Conservation (phyloP, 106 monocot genomes). For the Amphibolis antarctica region DNA sequence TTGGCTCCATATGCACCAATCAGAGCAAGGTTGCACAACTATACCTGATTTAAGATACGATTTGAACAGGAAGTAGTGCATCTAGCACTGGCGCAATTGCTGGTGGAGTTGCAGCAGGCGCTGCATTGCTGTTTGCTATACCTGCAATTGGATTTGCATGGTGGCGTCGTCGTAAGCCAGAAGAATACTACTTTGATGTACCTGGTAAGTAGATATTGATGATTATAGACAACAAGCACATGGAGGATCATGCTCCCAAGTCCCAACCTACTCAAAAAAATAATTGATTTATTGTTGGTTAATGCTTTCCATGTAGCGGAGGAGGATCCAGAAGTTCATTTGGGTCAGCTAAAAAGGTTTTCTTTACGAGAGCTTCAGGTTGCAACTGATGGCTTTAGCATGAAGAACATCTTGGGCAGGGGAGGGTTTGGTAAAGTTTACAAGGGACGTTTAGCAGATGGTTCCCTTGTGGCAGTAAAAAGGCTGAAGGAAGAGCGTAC, state of each 20-base stretch:
- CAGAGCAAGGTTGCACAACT: no score
- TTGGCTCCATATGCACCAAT: no score
- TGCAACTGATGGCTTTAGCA: constrained; percentile 59
- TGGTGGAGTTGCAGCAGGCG: constrained; percentile 51
- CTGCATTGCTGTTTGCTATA: constrained; percentile 44
- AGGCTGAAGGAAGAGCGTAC: constrained; percentile 64
- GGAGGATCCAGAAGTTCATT: constrained; percentile 62
- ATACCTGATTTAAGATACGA: not conserved
- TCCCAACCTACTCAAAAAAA: not conserved
- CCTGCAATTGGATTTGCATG: constrained; percentile 58
- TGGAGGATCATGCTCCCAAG: no score
- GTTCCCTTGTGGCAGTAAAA: constrained; percentile 62
- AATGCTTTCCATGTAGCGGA: constrained; percentile 29
- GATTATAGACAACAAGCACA: not conserved
- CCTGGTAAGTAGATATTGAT: constrained; percentile 22
- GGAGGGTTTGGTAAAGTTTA: constrained; percentile 72
- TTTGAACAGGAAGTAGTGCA: constrained; percentile 23
- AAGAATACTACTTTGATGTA: constrained; percentile 53
- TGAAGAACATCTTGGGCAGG: constrained; percentile 55
- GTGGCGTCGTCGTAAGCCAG: constrained; percentile 48
- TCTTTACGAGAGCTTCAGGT: constrained; percentile 59
- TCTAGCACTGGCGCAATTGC: constrained; percentile 54
- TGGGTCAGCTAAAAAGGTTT: constrained; percentile 65
- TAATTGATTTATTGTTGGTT: not conserved
- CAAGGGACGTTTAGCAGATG: constrained; percentile 60